Conservation (phyloP, 805 yeast genomes). For the Saccharomycopsis sp. region DNA sequence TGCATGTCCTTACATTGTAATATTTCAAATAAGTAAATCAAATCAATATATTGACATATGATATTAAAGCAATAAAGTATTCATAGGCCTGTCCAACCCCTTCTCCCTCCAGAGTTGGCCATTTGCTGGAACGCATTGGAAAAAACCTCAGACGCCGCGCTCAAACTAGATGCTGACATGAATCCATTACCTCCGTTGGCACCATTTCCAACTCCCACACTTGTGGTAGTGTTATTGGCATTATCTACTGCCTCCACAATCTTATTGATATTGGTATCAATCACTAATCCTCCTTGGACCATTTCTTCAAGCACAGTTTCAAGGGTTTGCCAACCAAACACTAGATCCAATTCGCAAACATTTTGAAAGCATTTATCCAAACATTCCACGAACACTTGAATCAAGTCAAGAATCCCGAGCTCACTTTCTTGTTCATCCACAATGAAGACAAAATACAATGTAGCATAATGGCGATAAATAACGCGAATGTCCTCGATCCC, state of each 20-base stretch:
- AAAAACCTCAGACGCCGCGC: conserved; percentile 24
- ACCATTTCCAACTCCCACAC: neutral
- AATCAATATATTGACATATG: no score
- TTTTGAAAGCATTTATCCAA: conserved; percentile 86
- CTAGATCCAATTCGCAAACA: conserved; percentile 91
- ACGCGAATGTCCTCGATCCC: conserved; percentile 71
- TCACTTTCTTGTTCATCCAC: conserved; percentile 96
- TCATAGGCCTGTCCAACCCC: neutral
- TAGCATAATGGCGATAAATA: conserved; percentile 89
- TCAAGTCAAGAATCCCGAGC: conserved; percentile 83
- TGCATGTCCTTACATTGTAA: no score
- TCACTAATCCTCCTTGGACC: conserved; percentile 96
- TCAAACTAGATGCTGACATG: conserved; percentile 19
- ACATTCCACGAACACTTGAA: conserved; percentile 94
- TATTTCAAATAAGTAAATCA: no score
- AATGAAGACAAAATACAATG: conserved; percentile 88
- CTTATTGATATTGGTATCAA: conserved; percentile 75
- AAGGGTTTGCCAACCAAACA: conserved; percentile 97
- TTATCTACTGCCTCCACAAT: conserved; percentile 78
- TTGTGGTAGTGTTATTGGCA: conserved; percentile 32
- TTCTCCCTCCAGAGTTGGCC: conserved; percentile 20
- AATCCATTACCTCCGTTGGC: neutral
- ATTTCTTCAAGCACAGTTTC: conserved; percentile 88
- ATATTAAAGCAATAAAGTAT: no score
- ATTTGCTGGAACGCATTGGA: conserved; percentile 23